Evolutionary conservation across 192 early-diverging fungal species (phyloP).

Genomic region (Podila verticillata): DNA sequence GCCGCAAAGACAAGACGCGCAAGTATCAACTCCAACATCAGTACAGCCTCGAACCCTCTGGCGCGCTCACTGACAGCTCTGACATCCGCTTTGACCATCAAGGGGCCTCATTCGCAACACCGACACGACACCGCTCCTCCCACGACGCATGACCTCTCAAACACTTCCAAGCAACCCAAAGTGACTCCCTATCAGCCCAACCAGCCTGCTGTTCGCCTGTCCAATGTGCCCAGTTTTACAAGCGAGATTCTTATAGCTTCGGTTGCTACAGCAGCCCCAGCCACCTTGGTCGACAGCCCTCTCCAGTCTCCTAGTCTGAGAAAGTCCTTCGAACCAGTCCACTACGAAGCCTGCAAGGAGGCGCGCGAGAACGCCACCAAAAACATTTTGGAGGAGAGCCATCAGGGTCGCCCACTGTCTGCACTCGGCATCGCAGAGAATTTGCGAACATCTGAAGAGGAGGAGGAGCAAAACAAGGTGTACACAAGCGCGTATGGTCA

Average conservation of each 20-base stretch:
- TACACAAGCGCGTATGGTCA: background rate
- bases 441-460: background rate
- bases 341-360: slow-evolving; percentile 11
- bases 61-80: slow-evolving; percentile 22
- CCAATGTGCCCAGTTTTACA: slow-evolving; percentile 6
- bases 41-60: background rate
- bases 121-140: background rate
- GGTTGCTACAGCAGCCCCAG: background rate
- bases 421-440: background rate
- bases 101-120: background rate
- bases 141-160: background rate
- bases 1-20: background rate
- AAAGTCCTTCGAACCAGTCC: slow-evolving; percentile 11
- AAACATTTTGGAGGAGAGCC: slow-evolving; percentile 14
- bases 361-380: slow-evolving; percentile 24
- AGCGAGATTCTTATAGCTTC: background rate
- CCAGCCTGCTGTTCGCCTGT: slow-evolving; percentile 33
- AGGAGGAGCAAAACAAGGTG: background rate
- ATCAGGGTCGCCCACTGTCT: background rate
- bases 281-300: background rate
- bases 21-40: background rate
- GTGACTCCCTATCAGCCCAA: slow-evolving; percentile 37
- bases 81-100: slow-evolving; percentile 9
- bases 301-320: background rate
- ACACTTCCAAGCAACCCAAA: slow-evolving; percentile 8